Evolutionary conservation across 768 basidiomycete species (phyloP).

Genomic region (Galerina sulciceps): DNA sequence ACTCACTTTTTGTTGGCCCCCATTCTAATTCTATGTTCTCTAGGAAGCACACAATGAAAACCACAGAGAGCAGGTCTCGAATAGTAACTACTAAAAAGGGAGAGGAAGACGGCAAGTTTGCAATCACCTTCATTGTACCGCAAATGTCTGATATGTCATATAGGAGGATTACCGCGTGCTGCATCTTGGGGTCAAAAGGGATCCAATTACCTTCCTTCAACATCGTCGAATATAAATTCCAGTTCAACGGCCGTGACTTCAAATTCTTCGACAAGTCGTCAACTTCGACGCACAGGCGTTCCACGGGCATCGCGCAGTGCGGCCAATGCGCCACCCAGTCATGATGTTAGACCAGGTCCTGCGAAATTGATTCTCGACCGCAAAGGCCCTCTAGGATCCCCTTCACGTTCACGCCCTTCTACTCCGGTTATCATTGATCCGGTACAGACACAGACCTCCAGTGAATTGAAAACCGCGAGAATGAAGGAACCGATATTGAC

Average conservation of each 20-base stretch:
- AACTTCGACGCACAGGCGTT: constrained; percentile 44
- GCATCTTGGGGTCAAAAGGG: constrained; percentile 66
- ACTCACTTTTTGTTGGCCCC: constrained; percentile 6
- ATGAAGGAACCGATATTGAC: constrained; percentile 37
- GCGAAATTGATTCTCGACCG: constrained; percentile 46
- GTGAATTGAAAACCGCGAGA: constrained; percentile 42
- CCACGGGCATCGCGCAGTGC: constrained; percentile 52
- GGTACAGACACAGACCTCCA: constrained; percentile 52
- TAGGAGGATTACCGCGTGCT: constrained; percentile 65
- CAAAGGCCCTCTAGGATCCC: constrained; percentile 45
- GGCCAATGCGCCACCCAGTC: constrained; percentile 25
- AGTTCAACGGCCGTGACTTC: not conserved
- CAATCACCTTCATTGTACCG: constrained; percentile 8
- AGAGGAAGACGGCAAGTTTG: constrained; percentile 59
- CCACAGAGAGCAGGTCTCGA: constrained; percentile 73
- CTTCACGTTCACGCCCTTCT: constrained; percentile 71
- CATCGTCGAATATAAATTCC: constrained; percentile 16
- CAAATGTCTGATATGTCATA: constrained; percentile 9
- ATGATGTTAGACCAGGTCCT: constrained; percentile 36
- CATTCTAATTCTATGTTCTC: constrained; percentile 7
- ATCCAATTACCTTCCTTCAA: constrained; percentile 16
- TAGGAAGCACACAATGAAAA: constrained; percentile 93
- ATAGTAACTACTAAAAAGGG: constrained; percentile 55
- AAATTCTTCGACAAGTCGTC: constrained; percentile 34
- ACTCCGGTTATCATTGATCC: constrained; percentile 58